Evolutionary conservation across 2,329 filamentous ascomycete species (phyloP), one percentile per base, ranked within the genome.

Genomic region (Endothia cerciana): DNA sequence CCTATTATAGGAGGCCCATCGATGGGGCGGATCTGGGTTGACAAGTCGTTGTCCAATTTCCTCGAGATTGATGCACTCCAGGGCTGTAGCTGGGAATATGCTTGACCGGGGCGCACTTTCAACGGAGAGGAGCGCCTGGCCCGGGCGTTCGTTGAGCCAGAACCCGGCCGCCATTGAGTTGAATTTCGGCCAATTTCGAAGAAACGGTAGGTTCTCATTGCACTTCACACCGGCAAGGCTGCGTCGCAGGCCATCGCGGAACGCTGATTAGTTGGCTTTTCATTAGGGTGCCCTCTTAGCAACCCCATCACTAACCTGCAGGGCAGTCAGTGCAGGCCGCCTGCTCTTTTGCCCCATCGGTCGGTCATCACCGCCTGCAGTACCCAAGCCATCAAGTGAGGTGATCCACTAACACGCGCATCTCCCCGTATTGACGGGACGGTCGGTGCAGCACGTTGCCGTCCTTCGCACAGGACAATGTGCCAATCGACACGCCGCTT

Each of bases 51-150:
- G 41, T 60, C 65, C 49, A 57, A 67, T 65, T 38, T 62, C 45
- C n/a, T 55, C 19, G 55, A 65, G 59, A 65, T 67, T 60, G 60
- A 63, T 67, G 55, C 60, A 67, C 47, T 25, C 47, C 22, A 28
- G 25, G 11, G 11, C 43, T 43, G 38, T 62, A 56, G 53, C 66
- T 59, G 40, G 66, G 66, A 64, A 66, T 40, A 68, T 68, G 66
- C 66, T 53, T 62, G 64, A 58, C 64, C 60, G n/a, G 49, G 33
- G 15, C 36, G 15, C 28, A 11, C 28, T n/a, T 17, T n/a, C 43
- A 25, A 61, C 62, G 62, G 58, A 51, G 13, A 30, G 25, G 25
- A 40, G 41, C n/a, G 38, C 15, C 56, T 25, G 53, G 30, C 33
- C 22, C 13, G 38, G 36, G 45, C 47, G 30, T 22, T 30, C n/a